Base-by-base conservation (phyloP, 2,329 filamentous ascomycete species). In the Aspergillus vadensis region DNA sequence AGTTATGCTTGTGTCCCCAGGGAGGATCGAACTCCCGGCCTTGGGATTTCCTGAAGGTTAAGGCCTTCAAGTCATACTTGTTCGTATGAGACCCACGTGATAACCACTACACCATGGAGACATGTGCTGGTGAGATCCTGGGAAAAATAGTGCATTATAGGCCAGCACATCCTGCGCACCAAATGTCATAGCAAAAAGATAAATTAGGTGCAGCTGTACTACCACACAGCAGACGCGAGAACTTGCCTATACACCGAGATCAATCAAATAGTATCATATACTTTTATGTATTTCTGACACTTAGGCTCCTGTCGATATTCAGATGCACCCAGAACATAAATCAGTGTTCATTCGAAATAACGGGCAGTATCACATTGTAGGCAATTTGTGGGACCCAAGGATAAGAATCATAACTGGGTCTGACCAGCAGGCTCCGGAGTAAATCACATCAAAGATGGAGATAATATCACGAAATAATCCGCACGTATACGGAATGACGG, bases 371-470 rank as follows among this genome's bases (percentile, higher is more conserved):
- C 44, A 49, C 15, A 8, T 17, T 5, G 15, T 15, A 53, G 39
- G 19, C 57, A 59, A 55, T 59, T 51, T 59, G 44, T 15, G 21
- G 32, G 25, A 15, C n/a, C n/a, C 36, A 17, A n/a, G 38, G 39
- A 36, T 50, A 32, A 19, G 19, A 59, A n/a, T 21, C n/a, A 43
- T 41, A 44, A 15, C 15, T 17, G 10, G 38, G 23, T 56, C 54
- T 48, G 54, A 36, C 54, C 54, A 56, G 54, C 54, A 56, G 43
- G 21, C 6, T 27, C 25, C 25, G 21, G 32, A 53, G 14, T 43
- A 21, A 60, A 49, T 15, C 9, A 54, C 15, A 58, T 54, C 14
- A 48, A 15, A 58, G 52, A 55, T 23, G 25, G 59, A 58, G 48
- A 56, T 58, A 47, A 61, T 6, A 27, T 49, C 14, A 30, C 9